Percentiles rank a stretch among this genome's conserved stretches.
These are phyloP conservation scores for Neopestalotiopsis rosae DNA, from an alignment of 2,329 filamentous ascomycete species.

Conservation along the genomic window DNA sequence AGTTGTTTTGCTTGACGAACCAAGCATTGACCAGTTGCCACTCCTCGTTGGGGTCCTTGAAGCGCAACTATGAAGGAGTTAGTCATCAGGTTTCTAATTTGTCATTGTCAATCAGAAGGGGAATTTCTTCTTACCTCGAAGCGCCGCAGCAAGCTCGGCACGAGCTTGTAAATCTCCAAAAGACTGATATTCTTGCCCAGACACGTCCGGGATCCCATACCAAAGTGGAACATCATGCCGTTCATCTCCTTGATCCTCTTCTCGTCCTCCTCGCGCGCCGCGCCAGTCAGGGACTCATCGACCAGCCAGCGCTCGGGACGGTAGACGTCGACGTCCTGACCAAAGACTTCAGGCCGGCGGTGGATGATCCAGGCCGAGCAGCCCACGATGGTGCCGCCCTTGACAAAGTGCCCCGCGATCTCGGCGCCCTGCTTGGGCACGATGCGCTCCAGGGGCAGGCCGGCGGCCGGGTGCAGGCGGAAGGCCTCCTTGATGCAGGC, in stretches of 20 bases:
- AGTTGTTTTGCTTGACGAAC: constrained; percentile 67
- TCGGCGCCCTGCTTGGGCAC: constrained; percentile 69
- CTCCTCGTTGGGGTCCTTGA: constrained; percentile 58
- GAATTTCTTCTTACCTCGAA: constrained; percentile 58
- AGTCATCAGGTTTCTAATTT: neutral
- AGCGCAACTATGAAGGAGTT: constrained; percentile 48
- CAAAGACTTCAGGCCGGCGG: constrained; percentile 70
- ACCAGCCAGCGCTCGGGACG: constrained; percentile 71
- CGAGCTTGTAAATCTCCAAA: constrained; percentile 68
- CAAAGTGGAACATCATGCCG: constrained; percentile 75
- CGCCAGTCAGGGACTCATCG: constrained; percentile 37
- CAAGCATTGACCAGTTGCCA: constrained; percentile 66
- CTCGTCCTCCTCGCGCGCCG: constrained; percentile 45
- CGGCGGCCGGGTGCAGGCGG: constrained; percentile 75
- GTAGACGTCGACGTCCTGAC: constrained; percentile 68
- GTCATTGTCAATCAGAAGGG: neutral
- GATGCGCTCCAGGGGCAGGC: constrained; percentile 74
- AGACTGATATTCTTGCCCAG: constrained; percentile 71
- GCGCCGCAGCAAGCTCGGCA: constrained; percentile 64
- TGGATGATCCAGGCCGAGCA: constrained; percentile 80
- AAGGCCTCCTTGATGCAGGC: constrained; percentile 81
- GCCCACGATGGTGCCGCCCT: constrained; percentile 75
- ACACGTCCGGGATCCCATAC: constrained; percentile 73
- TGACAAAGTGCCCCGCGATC: constrained; percentile 66
- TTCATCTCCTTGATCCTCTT: constrained; percentile 69